Evolutionary conservation across 352 stramenopile species (phyloP).

Genomic region (Globisporangium iwayamae): DNA sequence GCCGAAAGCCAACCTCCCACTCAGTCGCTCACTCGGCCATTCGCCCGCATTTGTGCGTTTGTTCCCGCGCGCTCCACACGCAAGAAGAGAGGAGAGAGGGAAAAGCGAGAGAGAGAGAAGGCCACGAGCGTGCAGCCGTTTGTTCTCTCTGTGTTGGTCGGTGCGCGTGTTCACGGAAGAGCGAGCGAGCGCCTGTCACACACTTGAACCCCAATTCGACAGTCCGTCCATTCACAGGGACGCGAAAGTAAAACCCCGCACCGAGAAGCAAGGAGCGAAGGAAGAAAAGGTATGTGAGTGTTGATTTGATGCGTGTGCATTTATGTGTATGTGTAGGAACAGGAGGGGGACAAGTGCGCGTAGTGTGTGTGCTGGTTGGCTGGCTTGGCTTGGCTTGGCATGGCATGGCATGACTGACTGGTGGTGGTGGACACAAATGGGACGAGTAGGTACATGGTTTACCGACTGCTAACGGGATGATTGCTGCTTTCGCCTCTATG

Average conservation of each 20-base stretch:
- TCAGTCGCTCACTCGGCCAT: constrained; percentile 3
- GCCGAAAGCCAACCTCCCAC: constrained; percentile 3
- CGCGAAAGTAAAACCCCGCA: background rate
- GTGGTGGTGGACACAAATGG: background rate
- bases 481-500: background rate
- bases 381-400: background rate
- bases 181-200: too few relatives aligned
- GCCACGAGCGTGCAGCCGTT: background rate
- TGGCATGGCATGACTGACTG: background rate
- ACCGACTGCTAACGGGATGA: background rate
- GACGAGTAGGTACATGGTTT: background rate
- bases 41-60: background rate
- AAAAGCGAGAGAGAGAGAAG: background rate
- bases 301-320: background rate
- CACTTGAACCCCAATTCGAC: too few relatives aligned
- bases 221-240: background rate
- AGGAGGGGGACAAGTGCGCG: background rate
- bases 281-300: background rate
- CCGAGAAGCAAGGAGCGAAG: background rate
- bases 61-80: background rate
- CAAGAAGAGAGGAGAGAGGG: background rate
- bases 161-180: background rate
- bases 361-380: background rate
- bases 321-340: background rate
- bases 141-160: too few relatives aligned